A percentile compares a stretch with the other conserved stretches of the same genome.
Evolutionary conservation across 2,329 filamentous ascomycete species (phyloP).

Genomic region (Arthroderma sp.): DNA sequence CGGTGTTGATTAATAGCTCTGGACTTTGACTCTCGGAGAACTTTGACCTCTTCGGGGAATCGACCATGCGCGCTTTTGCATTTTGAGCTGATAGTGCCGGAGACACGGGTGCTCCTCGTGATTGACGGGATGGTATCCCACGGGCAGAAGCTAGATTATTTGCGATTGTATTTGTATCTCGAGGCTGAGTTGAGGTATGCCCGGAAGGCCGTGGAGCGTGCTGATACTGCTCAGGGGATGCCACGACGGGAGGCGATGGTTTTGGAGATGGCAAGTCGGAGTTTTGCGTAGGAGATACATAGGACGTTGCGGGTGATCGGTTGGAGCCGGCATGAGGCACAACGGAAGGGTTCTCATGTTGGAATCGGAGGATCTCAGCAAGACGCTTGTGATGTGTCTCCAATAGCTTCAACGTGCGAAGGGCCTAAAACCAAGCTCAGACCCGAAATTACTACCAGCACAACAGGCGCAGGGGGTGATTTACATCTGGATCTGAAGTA

Average conservation of each 20-base stretch:
- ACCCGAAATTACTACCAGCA: conserved; percentile 2
- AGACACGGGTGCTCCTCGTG: conserved; percentile 52
- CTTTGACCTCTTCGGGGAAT: conserved; percentile 33
- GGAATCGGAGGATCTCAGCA: conserved; percentile 65
- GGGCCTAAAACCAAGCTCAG: conserved; percentile 48
- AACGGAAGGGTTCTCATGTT: conserved; percentile 39
- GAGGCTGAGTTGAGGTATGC: conserved; percentile 38
- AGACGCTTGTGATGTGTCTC: conserved; percentile 79
- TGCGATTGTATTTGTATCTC: conserved; percentile 68
- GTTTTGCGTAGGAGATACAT: conserved; percentile 6
- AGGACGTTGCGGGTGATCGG: conserved; percentile 8
- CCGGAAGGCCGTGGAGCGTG: conserved; percentile 27
- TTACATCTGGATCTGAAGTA: conserved; percentile 50
- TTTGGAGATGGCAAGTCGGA: conserved; percentile 8
- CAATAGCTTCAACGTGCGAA: conserved; percentile 71
- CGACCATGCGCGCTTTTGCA: conserved; percentile 55
- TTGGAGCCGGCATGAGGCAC: conserved; percentile 4
- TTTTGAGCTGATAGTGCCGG: conserved; percentile 64
- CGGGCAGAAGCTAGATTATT: conserved; percentile 77
- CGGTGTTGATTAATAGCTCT: neutral
- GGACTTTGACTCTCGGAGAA: conserved; percentile 2
- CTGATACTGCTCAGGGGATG: conserved; percentile 21
- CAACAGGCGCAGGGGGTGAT: conserved; percentile 4
- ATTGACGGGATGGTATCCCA: conserved; percentile 50
- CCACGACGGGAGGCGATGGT: conserved; percentile 11